phyloP scores from a whole-genome alignment of 768 basidiomycete genomes.

The Trametes maxima region DNA sequence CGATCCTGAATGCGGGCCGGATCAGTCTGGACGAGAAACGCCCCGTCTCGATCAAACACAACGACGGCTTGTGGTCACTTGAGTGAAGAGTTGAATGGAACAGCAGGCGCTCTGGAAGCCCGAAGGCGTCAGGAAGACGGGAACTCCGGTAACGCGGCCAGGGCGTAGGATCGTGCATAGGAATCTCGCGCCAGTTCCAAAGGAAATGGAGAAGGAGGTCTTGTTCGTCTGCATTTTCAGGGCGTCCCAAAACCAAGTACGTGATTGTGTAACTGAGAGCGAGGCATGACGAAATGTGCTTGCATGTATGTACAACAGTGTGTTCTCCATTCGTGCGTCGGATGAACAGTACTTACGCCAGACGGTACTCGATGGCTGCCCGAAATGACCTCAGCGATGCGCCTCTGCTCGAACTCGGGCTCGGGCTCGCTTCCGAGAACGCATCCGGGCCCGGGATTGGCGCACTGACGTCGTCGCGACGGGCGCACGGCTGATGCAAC shows the following conservation, averaged over 20 bases:
- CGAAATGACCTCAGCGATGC: background rate
- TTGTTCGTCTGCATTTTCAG: background rate
- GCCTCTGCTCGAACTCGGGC: background rate
- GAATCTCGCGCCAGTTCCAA: background rate
- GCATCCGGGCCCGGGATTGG: background rate
- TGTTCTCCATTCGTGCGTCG: background rate
- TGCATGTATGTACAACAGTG: conserved; percentile 7
- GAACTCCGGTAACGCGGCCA: background rate
- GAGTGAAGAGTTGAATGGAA: conserved; percentile 44
- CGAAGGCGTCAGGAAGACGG: background rate
- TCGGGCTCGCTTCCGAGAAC: background rate
- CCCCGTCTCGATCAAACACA: conserved; percentile 75
- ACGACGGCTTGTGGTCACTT: conserved; percentile 64
- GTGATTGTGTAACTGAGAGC: background rate
- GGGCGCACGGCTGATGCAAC: conserved; percentile 3
- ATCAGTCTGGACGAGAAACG: conserved; percentile 90
- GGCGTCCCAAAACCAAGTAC: background rate
- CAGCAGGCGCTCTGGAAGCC: background rate
- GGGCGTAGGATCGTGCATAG: conserved; percentile 2
- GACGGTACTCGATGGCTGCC: background rate
- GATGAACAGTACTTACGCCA: background rate
- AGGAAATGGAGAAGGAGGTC: background rate
- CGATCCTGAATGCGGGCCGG: conserved; percentile 88
- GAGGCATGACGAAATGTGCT: background rate
- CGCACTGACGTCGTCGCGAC: background rate